Base-by-base conservation (phyloP, 2,329 filamentous ascomycete genomes). In the Fusarium ramigenum region DNA sequence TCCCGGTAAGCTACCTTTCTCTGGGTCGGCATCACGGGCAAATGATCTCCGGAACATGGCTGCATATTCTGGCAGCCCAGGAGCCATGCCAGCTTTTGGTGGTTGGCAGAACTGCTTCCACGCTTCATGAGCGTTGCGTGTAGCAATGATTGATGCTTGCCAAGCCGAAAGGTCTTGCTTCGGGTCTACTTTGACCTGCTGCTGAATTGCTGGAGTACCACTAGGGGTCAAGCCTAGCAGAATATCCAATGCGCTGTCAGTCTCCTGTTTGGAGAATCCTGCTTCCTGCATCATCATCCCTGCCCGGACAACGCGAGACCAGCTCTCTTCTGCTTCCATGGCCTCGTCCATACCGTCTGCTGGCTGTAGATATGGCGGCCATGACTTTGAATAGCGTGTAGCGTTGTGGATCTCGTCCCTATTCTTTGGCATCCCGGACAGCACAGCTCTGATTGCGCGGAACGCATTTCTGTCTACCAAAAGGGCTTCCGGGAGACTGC, bases 1-100 rank as follows among this genome's bases (percentile, higher is more conserved):
- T 18, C 92, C 92, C 10, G 92, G 89, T 4, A 89, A 77, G 19
- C 85, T 66, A 6, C 68, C 73, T 37, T 70, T 70, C 7, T 74
- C 54, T 9, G 72, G 47, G n/a, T 78, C 75, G 19, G 71, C 79
- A 50, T 82, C 78, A 39, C 78, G 76, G 21, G 79, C 75, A 23
- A 84, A 79, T 4, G 92, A 82, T 75, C 91, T 92, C 60, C 85
- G 78, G 70, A 92, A 89, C 88, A 92, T 89, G 63, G 88, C 87
- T 12, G 84, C 83, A 75, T 91, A 92, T 53, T 91, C 86, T 19
- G 81, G 73, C 9, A 76, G 64, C 7, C 81, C 82, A 6, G 86
- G 85, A 34, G 74, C 75, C 63, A 80, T 72, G 19, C 74, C 81
- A 30, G 76, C 66, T 42, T 69, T 66, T 4, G 83, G 83, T 2